Evolutionary conservation across 1,139 yeast species (phyloP).

Genomic region (Debaryomyces robertsiae): DNA sequence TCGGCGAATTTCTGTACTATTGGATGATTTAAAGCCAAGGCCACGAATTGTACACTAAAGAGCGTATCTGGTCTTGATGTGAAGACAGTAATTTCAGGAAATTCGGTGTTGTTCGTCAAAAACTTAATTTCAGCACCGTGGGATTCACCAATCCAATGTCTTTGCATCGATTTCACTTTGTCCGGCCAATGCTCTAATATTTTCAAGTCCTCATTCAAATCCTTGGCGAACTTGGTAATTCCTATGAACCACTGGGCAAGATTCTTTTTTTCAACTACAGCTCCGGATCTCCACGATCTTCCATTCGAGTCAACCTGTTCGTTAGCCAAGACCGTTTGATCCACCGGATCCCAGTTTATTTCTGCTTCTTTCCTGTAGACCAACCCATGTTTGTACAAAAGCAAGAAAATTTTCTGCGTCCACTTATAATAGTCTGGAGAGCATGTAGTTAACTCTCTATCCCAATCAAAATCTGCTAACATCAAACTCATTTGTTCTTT

Average conservation of each 20-base stretch:
- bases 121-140: constrained; percentile 73
- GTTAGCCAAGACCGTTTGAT: constrained; percentile 89
- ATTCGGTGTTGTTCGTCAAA: constrained; percentile 21
- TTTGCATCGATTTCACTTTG: constrained; percentile 87
- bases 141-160: constrained; percentile 90
- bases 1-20: constrained; percentile 43
- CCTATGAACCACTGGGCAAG: constrained; percentile 93
- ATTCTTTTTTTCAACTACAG: constrained; percentile 77
- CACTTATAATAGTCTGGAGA: constrained; percentile 85
- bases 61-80: constrained; percentile 92
- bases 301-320: constrained; percentile 95
- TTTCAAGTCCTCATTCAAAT: constrained; percentile 62
- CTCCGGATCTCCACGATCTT: constrained; percentile 96
- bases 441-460: constrained; percentile 84
- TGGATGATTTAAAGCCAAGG: constrained; percentile 74
- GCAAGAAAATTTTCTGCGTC: constrained; percentile 84
- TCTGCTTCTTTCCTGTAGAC: constrained; percentile 87
- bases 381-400: constrained; percentile 70
- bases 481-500: constrained; percentile 74
- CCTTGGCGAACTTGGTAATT: constrained; percentile 78
- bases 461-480: constrained; percentile 94
- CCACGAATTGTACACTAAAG: constrained; percentile 78
- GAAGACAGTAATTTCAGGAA: constrained; percentile 51
- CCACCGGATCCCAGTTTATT: constrained; percentile 98
- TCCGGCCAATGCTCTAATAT: constrained; percentile 77